A percentile compares a stretch with the other conserved stretches of the same genome.
Evolutionary conservation across 2,329 filamentous ascomycete genomes (phyloP).

Genomic region (Arthrocladium fulminans): DNA sequence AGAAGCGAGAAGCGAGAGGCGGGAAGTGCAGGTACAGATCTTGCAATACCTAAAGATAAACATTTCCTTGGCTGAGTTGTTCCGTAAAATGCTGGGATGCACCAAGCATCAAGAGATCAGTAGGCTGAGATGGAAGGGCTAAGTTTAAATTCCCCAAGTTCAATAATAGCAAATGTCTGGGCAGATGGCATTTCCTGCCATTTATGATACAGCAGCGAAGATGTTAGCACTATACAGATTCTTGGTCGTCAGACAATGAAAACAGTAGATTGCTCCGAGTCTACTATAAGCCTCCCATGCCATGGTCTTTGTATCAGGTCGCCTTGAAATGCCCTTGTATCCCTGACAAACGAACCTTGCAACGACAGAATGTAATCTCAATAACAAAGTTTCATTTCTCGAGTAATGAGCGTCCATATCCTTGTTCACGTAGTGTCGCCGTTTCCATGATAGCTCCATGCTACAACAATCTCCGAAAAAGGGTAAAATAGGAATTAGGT

Average conservation of each 20-base stretch:
- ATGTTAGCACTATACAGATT: conserved; percentile 3
- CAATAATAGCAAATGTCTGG: no score
- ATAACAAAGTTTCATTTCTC: background rate
- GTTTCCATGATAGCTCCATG: conserved; percentile 4
- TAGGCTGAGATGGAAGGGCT: no score
- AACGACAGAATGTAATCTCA: background rate
- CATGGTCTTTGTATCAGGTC: background rate
- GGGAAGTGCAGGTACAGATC: no score
- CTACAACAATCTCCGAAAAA: background rate
- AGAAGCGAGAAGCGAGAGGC: no score
- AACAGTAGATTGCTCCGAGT: background rate
- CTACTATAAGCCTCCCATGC: background rate
- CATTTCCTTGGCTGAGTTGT: no score
- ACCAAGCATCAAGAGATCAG: no score
- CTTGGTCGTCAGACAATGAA: background rate
- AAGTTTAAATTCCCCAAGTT: no score
- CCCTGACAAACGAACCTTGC: background rate
- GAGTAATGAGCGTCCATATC: background rate
- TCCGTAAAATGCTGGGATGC: no score
- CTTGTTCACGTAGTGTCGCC: background rate
- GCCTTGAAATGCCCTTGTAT: conserved; percentile 1
- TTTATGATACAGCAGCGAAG: background rate
- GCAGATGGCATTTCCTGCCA: no score
- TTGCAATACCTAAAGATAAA: no score
- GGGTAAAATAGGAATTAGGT: background rate